Evolutionary conservation across 495 filamentous ascomycete genomes (phyloP).

Genomic region (Gamarada debralockiae): DNA sequence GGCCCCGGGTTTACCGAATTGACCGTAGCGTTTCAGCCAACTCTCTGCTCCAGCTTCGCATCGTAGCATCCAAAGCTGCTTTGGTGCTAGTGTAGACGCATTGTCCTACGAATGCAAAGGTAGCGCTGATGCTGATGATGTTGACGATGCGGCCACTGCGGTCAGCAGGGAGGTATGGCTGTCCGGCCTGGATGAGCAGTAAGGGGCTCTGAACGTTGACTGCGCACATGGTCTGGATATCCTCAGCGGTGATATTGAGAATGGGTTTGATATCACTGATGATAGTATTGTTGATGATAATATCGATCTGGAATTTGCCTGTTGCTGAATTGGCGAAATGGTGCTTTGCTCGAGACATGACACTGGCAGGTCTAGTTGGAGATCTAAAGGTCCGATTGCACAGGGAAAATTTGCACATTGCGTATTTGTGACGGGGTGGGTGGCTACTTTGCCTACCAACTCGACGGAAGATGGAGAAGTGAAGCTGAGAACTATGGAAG

Average conservation of each 20-base stretch:
- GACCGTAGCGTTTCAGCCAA: slow-evolving; percentile 69
- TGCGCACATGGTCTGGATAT: slow-evolving; percentile 67
- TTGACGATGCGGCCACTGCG: slow-evolving; percentile 77
- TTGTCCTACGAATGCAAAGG: slow-evolving; percentile 63
- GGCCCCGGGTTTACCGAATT: slow-evolving; percentile 87
- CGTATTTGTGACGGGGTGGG: too few species aligned
- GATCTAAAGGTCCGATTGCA: slow-evolving; percentile 41
- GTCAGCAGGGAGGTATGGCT: slow-evolving; percentile 65
- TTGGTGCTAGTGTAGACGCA: slow-evolving; percentile 83
- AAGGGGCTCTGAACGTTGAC: slow-evolving; percentile 82
- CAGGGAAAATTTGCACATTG: too few species aligned
- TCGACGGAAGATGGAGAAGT: too few species aligned
- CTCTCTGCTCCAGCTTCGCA: slow-evolving; percentile 81
- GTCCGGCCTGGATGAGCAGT: slow-evolving; percentile 66
- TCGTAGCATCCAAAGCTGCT: slow-evolving; percentile 86
- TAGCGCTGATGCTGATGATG: slow-evolving; percentile 64
- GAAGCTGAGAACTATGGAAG: too few species aligned
- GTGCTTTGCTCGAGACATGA: slow-evolving; percentile 28
- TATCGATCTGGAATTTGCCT: slow-evolving; percentile 62
- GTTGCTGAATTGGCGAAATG: slow-evolving; percentile 16
- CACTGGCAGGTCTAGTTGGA: slow-evolving; percentile 27
- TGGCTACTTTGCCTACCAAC: too few species aligned
- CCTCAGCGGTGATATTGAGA: slow-evolving; percentile 46
- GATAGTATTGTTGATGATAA: slow-evolving; percentile 85
- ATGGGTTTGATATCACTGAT: slow-evolving; percentile 56